Percentiles rank a stretch among this genome's conserved stretches.
phyloP scores from a whole-genome alignment of 192 early-diverging fungal genomes.

The Coemansia sp. region DNA sequence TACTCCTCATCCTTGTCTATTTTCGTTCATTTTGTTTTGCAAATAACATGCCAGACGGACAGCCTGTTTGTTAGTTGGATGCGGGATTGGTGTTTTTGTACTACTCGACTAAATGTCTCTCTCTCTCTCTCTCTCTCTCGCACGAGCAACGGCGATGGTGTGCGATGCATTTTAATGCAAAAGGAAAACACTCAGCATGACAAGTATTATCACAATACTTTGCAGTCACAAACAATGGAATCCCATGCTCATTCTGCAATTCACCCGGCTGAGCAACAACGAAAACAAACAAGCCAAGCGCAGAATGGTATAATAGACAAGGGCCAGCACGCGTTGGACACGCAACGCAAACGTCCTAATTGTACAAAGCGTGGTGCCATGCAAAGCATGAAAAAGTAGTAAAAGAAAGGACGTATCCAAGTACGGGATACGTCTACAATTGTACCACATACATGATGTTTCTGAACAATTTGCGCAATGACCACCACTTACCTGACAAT shows the following conservation, averaged over 20 bases:
- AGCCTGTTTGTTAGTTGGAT: neutral
- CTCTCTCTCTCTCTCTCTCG: neutral
- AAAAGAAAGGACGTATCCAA: neutral
- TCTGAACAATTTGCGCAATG: neutral
- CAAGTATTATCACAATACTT: neutral
- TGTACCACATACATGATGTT: neutral
- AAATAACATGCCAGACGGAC: neutral
- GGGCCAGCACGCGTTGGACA: neutral
- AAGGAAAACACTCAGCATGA: neutral
- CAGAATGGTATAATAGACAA: neutral
- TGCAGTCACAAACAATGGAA: conserved; percentile 1
- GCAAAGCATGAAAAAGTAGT: conserved; percentile 3
- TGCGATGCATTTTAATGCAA: neutral
- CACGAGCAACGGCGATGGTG: neutral
- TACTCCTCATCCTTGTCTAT: conserved; percentile 43
- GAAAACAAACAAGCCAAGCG: neutral
- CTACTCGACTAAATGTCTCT: no score
- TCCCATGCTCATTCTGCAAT: neutral
- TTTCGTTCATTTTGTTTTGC: neutral
- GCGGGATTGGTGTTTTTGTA: no score
- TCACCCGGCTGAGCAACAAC: neutral
- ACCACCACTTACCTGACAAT: conserved; percentile 21
- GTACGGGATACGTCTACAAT: neutral
- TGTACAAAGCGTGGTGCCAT: neutral
- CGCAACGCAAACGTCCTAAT: neutral